Evolutionary conservation across 139 green algal genomes (phyloP), one percentile per base, ranked within the genome.

Genomic region (Closterium sp.): DNA sequence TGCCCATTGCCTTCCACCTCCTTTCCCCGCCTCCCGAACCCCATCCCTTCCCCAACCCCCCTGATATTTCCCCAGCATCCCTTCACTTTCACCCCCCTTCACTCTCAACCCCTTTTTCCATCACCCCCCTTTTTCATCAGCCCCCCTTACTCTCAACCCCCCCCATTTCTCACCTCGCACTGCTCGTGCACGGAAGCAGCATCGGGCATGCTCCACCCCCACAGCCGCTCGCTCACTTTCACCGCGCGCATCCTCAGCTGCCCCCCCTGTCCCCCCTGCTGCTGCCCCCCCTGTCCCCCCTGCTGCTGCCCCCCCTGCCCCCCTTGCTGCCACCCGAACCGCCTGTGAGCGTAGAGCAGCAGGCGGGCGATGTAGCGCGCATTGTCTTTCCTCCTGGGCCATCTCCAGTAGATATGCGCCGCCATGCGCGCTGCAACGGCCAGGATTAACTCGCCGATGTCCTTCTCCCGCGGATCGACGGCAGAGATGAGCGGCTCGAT

Each of bases 371-470:
- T 30, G 81, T 86, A 91, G 19, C 87, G 87, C 2, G 87, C 33
- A n/a, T 35, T 83, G 33, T 91, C 33, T 3, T 21, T 91, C 33
- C 87, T 2, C 55, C 12, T 86, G 35, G 87, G 87, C 87, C 87
- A 91, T 19, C 35, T 31, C 87, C 87, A 91, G 23, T 84, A 91
- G 34, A 91, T 91, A 16, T 28, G 21, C 5, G 33, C n/a, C 87
- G 87, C 69, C 87, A 91, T 91, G 34, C 87, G 87, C 25, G 87
- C 87, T 30, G 87, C 87, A 30, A 64, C 35, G 33, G 87, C 87
- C 35, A 91, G 35, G 34, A 91, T 76, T 76, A 76, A 19, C 23
- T 76, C 55, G 16, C 55, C 55, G 55, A 76, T 76, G 55, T 76
- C 55, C 55, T 76, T 76, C 55, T 76, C 55, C 2, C 55, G 55